Conservation (phyloP, 2,329 filamentous ascomycete species). For the Aspergillus neotritici region DNA sequence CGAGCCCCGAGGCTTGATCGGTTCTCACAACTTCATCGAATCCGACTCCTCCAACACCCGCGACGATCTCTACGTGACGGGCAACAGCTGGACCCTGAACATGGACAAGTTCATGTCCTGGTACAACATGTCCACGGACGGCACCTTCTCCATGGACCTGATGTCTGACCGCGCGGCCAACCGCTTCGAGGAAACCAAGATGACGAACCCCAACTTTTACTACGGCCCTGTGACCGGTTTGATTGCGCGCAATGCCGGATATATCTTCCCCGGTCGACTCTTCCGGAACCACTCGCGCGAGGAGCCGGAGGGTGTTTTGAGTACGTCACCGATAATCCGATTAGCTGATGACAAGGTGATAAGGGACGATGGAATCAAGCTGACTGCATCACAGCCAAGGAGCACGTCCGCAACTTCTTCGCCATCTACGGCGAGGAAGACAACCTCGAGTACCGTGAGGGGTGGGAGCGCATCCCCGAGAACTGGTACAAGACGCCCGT, state of each 20-base stretch:
- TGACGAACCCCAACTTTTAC: slow-evolving; percentile 51
- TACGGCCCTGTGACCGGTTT: slow-evolving; percentile 50
- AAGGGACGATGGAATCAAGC: background rate
- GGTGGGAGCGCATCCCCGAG: slow-evolving; percentile 49
- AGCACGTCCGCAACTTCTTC: slow-evolving; percentile 45
- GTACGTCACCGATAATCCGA: slow-evolving; percentile 20
- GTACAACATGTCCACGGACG: slow-evolving; percentile 39
- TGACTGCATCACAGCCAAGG: slow-evolving; percentile 28
- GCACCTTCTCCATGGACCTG: slow-evolving; percentile 39
- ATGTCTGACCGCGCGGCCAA: slow-evolving; percentile 41
- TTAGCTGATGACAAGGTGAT: no score
- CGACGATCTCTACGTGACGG: slow-evolving; percentile 49
- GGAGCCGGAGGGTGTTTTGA: slow-evolving; percentile 34
- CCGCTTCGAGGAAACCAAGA: slow-evolving; percentile 46
- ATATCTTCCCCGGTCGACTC: slow-evolving; percentile 41
- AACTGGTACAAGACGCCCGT: slow-evolving; percentile 47
- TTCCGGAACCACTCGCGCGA: slow-evolving; percentile 43
- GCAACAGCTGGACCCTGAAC: slow-evolving; percentile 49
- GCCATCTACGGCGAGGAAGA: slow-evolving; percentile 41
- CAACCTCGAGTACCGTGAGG: slow-evolving; percentile 40
- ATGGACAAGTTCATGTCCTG: slow-evolving; percentile 48
- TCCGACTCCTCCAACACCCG: slow-evolving; percentile 50
- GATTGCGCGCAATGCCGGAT: slow-evolving; percentile 46
- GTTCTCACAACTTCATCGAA: slow-evolving; percentile 54
- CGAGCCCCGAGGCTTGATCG: slow-evolving; percentile 44